Conservation (phyloP, 73 alveolate species). For the Diophrys appendiculata region DNA sequence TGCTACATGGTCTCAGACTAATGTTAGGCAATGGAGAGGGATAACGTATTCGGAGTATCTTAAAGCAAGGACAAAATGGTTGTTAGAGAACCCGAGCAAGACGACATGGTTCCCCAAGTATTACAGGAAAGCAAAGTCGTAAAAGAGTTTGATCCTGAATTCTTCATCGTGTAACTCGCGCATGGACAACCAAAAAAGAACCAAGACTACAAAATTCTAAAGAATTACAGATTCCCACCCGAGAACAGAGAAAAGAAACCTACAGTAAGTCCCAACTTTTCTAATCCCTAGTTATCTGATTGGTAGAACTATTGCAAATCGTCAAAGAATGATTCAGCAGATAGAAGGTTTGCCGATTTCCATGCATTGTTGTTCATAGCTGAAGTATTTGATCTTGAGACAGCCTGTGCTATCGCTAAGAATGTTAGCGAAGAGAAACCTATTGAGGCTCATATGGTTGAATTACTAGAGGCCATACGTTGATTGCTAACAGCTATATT, state of each 20-base stretch:
- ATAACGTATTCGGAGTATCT: conserved; percentile 83
- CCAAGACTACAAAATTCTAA: conserved; percentile 77
- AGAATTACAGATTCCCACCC: conserved; percentile 92
- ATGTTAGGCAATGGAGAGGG: conserved; percentile 93
- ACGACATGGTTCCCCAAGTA: conserved; percentile 72
- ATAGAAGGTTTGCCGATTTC: conserved; percentile 83
- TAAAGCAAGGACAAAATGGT: conserved; percentile 84
- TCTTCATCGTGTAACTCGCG: conserved; percentile 89
- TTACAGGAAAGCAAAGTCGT: conserved; percentile 91
- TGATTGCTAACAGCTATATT: too few relatives aligned
- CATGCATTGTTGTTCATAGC: conserved; percentile 86
- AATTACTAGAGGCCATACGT: background rate
- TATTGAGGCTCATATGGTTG: background rate
- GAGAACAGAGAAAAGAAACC: conserved; percentile 72
- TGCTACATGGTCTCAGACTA: conserved; percentile 96
- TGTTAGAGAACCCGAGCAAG: conserved; percentile 79
- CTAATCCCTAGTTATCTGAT: conserved; percentile 29
- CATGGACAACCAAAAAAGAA: conserved; percentile 91
- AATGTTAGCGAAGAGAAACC: conserved; percentile 64
- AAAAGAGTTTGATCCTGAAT: conserved; percentile 97
- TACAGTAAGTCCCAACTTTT: conserved; percentile 29
- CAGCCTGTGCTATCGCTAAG: conserved; percentile 78
- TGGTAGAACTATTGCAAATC: conserved; percentile 80
- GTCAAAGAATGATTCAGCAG: conserved; percentile 65
- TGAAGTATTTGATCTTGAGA: conserved; percentile 79